Percentiles rank a stretch among this genome's conserved stretches.
Evolutionary conservation across 2,329 filamentous ascomycete genomes (phyloP).

Genomic region (Dothistroma pini): DNA sequence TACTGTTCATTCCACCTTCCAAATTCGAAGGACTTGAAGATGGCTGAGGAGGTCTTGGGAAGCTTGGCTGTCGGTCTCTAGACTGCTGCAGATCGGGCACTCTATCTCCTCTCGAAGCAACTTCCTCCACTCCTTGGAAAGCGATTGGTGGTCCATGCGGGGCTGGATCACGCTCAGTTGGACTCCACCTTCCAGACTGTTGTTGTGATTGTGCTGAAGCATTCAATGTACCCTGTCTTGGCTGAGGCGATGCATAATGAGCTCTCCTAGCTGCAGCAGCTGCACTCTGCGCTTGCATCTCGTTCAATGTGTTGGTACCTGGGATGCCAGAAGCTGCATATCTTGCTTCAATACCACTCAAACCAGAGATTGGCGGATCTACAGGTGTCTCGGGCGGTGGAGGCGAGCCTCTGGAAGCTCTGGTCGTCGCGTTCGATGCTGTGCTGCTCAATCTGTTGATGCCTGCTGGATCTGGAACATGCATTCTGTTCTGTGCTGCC

Average conservation of each 20-base stretch:
- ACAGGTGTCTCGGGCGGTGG: constrained; percentile 92
- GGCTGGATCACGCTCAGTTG: constrained; percentile 78
- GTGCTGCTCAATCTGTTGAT: constrained; percentile 70
- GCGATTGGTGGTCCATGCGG: constrained; percentile 87
- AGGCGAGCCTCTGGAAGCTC: constrained; percentile 86
- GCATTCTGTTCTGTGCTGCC: constrained; percentile 38
- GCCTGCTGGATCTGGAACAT: constrained; percentile 51
- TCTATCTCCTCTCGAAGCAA: constrained; percentile 40
- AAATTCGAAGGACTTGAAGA: constrained; percentile 46
- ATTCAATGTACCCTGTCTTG: constrained; percentile 43
- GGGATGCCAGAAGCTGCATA: constrained; percentile 91
- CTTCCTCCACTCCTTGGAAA: constrained; percentile 79
- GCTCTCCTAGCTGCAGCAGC: constrained; percentile 77
- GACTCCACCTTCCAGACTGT: constrained; percentile 77
- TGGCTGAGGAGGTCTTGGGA: constrained; percentile 42
- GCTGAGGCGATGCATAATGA: constrained; percentile 59
- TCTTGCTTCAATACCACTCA: constrained; percentile 79
- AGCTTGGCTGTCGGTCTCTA: constrained; percentile 19
- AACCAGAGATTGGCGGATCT: constrained; percentile 38
- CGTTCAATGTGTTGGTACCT: constrained; percentile 76
- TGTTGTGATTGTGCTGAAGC: constrained; percentile 29
- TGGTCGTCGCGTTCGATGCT: constrained; percentile 88
- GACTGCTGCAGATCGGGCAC: constrained; percentile 19
- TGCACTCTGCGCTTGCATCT: constrained; percentile 69
- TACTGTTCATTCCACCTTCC: constrained; percentile 79